Evolutionary conservation across 2,329 filamentous ascomycete species (phyloP).

Genomic region (Huntiella abstrusa): DNA sequence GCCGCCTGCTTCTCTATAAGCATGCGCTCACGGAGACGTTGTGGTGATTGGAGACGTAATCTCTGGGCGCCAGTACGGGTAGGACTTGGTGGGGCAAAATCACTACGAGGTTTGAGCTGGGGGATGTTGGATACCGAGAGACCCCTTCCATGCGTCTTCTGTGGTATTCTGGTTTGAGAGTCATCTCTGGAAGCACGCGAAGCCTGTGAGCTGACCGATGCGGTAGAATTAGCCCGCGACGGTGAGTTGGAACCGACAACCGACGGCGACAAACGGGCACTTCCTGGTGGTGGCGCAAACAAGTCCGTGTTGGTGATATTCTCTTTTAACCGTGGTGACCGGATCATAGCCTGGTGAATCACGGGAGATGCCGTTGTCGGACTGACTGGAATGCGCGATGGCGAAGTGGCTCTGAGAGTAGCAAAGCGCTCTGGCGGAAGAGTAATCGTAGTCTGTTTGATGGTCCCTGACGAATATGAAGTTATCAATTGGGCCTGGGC

Average conservation of each 20-base stretch:
- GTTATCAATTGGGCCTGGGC: conserved; percentile 7
- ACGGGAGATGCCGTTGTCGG: conserved; percentile 19
- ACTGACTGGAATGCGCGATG: conserved; percentile 34
- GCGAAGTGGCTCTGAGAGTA: conserved; percentile 18
- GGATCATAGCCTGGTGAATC: conserved; percentile 15
- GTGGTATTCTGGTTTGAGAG: conserved; percentile 4
- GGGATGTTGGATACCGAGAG: conserved; percentile 36
- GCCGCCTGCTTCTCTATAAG: conserved; percentile 63
- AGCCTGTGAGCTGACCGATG: conserved; percentile 3
- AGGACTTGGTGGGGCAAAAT: conserved; percentile 14
- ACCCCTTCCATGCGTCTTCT: conserved; percentile 25
- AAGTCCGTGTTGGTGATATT: conserved; percentile 19
- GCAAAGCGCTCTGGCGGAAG: conserved; percentile 10
- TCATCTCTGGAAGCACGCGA: neutral
- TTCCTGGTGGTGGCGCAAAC: conserved; percentile 11
- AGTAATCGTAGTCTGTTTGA: conserved; percentile 10
- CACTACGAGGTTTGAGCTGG: conserved; percentile 25
- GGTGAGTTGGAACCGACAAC: conserved; percentile 11
- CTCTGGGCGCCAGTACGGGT: conserved; percentile 30
- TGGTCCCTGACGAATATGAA: conserved; percentile 8
- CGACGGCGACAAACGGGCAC: neutral
- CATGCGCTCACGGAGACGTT: conserved; percentile 67
- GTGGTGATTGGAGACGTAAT: conserved; percentile 49
- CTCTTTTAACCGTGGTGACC: conserved; percentile 31
- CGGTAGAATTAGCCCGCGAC: conserved; percentile 12